Conservation (phyloP, 352 stramenopile genomes). For the Pythium dissotocum region DNA sequence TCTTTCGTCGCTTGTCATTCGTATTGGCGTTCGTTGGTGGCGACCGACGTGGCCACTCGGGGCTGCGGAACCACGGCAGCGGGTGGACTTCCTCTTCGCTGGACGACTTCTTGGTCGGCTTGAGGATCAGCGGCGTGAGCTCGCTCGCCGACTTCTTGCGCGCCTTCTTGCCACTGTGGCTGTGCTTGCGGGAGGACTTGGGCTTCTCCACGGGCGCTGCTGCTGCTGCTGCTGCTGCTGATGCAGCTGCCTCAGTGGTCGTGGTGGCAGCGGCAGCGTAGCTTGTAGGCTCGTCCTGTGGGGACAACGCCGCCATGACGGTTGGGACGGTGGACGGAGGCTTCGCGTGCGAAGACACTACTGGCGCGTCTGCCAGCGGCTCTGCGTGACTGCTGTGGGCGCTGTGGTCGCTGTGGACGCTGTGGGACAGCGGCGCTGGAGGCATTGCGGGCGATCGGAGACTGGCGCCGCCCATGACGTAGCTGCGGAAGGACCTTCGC, state of each 20-base stretch:
- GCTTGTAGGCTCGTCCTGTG: neutral
- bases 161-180: slow-evolving; percentile 23
- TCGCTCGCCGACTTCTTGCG: slow-evolving; percentile 33
- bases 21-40: slow-evolving; percentile 11
- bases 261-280: neutral
- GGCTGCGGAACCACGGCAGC: slow-evolving; percentile 78
- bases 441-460: slow-evolving; percentile 15
- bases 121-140: slow-evolving; percentile 44
- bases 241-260: neutral
- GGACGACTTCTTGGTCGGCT: slow-evolving; percentile 18
- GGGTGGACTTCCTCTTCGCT: slow-evolving; percentile 67
- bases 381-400: slow-evolving; percentile 6
- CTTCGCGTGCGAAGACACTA: neutral
- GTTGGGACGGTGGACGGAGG: neutral
- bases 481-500: neutral
- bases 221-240: too few species aligned
- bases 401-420: neutral
- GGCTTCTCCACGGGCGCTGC: neutral
- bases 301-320: neutral
- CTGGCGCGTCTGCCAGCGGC: neutral
- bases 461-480: slow-evolving; percentile 21
- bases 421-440: slow-evolving; percentile 22
- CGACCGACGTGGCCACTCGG: slow-evolving; percentile 48
- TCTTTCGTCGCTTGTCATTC: slow-evolving; percentile 20
- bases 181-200: slow-evolving; percentile 17